Evolutionary conservation across 2,329 filamentous ascomycete species (phyloP), one percentile per base, ranked within the genome.

Genomic region (Xylaria sp.): DNA sequence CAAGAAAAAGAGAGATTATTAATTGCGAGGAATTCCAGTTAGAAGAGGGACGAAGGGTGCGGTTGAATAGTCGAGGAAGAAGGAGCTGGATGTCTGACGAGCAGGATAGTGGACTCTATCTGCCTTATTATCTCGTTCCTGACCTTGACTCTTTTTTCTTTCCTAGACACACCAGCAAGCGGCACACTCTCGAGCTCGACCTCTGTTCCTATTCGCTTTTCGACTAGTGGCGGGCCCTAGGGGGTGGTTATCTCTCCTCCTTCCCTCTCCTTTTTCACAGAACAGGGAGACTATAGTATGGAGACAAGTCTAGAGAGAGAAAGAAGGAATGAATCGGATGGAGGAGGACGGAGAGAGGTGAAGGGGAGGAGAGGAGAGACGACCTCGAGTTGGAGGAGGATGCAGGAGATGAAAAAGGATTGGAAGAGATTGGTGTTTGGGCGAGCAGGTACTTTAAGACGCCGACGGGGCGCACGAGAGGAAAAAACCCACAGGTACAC

Each of bases 251-350:
- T 71, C 71, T 75, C 73, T 75, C 72, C 70, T 74, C 72, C 70
- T 71, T 73, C 69, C 71, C 73, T 73, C 71, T 71, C 71, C 68
- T 71, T 69, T n/a, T 65, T 68, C 55, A 69, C 67, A 67, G 60
- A 66, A 61, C 64, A 70, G 63, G 79, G 82, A 83, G 79, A 78
- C 80, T 78, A 76, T 79, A 75, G 78, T 66, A 63, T 67, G 69
- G 70, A 71, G 69, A 69, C 66, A 63, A 67, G 60, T 71, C 60
- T 31, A 31, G 67, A 78, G 79, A 78, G 79, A 63, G 67, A 82
- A 79, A 78, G 79, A 84, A 85, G 79, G 82, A 84, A 81, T 84
- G 81, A 80, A 80, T 78, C 77, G 76, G 79, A 79, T 76, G 71
- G 72, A 73, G 71, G 73, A 76, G 75, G 76, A 76, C 54, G 58